Conservation (phyloP, 768 basidiomycete genomes). For the Pleurotus citrinopileatus region DNA sequence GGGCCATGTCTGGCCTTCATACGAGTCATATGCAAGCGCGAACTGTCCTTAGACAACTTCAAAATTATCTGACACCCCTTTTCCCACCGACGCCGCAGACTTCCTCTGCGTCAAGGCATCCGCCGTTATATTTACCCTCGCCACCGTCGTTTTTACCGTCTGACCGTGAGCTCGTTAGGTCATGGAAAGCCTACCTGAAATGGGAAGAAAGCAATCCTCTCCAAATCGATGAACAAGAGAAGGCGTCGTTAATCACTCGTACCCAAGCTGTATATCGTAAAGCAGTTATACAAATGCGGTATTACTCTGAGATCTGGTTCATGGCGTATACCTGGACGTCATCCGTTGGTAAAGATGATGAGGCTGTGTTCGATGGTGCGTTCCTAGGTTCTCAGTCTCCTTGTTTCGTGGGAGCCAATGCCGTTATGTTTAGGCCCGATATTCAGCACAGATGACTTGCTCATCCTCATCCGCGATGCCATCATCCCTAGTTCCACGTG, state of each 20-base stretch:
- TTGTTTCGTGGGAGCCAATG: too few relatives aligned
- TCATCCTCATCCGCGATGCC: too few relatives aligned
- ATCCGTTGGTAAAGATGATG: constrained; percentile 73
- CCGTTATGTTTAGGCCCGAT: too few relatives aligned
- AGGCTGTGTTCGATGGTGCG: too few relatives aligned
- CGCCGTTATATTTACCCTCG: constrained; percentile 62
- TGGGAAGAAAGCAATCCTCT: constrained; percentile 96
- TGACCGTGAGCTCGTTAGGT: constrained; percentile 74
- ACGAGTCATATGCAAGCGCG: constrained; percentile 95
- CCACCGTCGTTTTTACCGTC: constrained; percentile 68
- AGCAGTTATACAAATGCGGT: constrained; percentile 89
- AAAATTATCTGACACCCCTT: constrained; percentile 63
- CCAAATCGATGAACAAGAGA: constrained; percentile 86
- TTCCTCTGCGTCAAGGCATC: constrained; percentile 32
- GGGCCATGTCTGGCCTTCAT: constrained; percentile 90
- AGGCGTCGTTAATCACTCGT: constrained; percentile 58
- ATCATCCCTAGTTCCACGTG: too few relatives aligned
- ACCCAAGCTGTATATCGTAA: constrained; percentile 85
- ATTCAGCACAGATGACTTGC: too few relatives aligned
- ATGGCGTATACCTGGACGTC: constrained; percentile 87
- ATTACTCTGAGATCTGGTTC: constrained; percentile 95
- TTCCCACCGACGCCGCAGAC: constrained; percentile 38
- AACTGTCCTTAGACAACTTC: constrained; percentile 78
- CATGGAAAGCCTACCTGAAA: constrained; percentile 91
- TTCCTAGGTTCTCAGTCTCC: too few relatives aligned